phyloP scores from a whole-genome alignment of 805 yeast genomes.

The Alloascoidea africana region DNA sequence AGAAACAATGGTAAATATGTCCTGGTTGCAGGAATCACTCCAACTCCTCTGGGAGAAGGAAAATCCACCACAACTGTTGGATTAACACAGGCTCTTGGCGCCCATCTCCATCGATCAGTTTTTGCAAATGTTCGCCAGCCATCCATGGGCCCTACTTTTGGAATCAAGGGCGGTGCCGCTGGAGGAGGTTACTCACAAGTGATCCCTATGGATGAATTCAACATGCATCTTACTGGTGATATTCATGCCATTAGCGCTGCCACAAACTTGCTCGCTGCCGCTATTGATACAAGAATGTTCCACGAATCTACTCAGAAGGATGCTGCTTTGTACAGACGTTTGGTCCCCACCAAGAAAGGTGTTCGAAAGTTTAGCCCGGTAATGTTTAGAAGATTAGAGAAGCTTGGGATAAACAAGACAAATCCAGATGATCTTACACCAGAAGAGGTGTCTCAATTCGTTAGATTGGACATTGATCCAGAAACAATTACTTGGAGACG shows the following conservation, averaged over 20 bases:
- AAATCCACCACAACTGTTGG: slow-evolving; percentile 95
- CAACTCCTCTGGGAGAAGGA: slow-evolving; percentile 97
- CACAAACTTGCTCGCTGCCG: slow-evolving; percentile 87
- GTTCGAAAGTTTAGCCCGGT: slow-evolving; percentile 63
- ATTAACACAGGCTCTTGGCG: slow-evolving; percentile 91
- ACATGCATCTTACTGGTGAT: slow-evolving; percentile 95
- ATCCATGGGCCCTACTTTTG: slow-evolving; percentile 97
- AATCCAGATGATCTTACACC: slow-evolving; percentile 68
- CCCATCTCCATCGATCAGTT: slow-evolving; percentile 67
- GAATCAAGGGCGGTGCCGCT: slow-evolving; percentile 98
- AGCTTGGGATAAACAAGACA: slow-evolving; percentile 68
- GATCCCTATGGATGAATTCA: slow-evolving; percentile 97
- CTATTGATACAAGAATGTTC: slow-evolving; percentile 93
- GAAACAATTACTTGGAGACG: slow-evolving; percentile 82
- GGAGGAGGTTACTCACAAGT: slow-evolving; percentile 98
- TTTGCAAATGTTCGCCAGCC: slow-evolving; percentile 97
- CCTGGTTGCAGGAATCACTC: slow-evolving; percentile 93
- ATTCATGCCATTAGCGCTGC: slow-evolving; percentile 94
- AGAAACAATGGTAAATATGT: slow-evolving; percentile 71
- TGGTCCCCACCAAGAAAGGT: slow-evolving; percentile 80
- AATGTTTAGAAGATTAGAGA: slow-evolving; percentile 59
- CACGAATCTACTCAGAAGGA: slow-evolving; percentile 84
- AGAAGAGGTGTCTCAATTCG: slow-evolving; percentile 63
- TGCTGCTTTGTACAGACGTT: slow-evolving; percentile 64
- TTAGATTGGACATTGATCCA: slow-evolving; percentile 80